phyloP scores from a whole-genome alignment of 2,329 filamentous ascomycete genomes.

The Aspergillus arachidicola region DNA sequence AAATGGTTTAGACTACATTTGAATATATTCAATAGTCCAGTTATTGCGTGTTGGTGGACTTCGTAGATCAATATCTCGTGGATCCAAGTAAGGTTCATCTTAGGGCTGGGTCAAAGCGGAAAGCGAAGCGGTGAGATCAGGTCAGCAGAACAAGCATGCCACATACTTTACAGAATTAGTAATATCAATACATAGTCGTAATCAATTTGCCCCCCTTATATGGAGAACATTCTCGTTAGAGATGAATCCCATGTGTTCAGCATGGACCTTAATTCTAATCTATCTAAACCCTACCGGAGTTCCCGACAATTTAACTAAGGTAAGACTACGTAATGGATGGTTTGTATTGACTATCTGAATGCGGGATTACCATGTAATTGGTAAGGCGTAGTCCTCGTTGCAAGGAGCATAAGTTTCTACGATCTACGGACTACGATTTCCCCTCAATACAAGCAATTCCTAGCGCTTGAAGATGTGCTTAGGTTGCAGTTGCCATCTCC shows the following conservation, averaged over 20 bases:
- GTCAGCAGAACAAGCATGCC: neutral
- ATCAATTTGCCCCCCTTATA: neutral
- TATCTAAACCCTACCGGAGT: neutral
- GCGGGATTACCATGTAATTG: neutral
- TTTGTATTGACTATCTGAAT: neutral
- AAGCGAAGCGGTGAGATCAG: neutral
- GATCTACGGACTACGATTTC: neutral
- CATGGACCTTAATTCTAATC: neutral
- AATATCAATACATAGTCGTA: neutral
- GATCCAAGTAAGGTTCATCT: neutral
- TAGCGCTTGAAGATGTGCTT: neutral
- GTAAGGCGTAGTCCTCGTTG: neutral
- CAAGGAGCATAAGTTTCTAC: neutral
- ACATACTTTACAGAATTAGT: neutral
- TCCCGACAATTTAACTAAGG: neutral
- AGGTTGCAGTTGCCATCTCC: neutral
- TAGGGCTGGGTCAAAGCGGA: neutral
- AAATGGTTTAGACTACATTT: neutral
- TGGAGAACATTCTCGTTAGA: neutral
- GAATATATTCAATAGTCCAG: neutral
- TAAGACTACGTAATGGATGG: neutral
- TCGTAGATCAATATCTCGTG: neutral
- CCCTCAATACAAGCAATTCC: neutral
- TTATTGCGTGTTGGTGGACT: neutral
- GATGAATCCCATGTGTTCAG: slow-evolving; percentile 1